These are phyloP conservation scores for Colletotrichum destructivum DNA, from an alignment of 2,329 filamentous ascomycete species.

Conservation along the genomic window DNA sequence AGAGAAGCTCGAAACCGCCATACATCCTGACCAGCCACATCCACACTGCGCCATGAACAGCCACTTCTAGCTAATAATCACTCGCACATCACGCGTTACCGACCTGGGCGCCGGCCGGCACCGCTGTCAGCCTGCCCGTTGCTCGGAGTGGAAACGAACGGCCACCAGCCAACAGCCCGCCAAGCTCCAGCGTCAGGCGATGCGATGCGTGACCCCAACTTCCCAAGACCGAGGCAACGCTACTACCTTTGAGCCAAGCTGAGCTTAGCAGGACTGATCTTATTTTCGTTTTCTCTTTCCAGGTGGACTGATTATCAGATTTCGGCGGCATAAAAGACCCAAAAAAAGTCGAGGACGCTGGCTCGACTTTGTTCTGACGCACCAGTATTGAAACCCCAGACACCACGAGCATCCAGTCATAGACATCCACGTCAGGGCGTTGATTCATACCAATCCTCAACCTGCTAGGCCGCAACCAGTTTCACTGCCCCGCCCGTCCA, in stretches of 20 bases:
- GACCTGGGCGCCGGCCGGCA: slow-evolving; percentile 17
- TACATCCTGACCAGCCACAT: background rate
- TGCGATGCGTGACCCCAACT: slow-evolving; percentile 24
- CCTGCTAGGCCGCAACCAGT: slow-evolving; percentile 11
- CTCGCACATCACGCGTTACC: background rate
- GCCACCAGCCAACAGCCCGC: slow-evolving; percentile 21
- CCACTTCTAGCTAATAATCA: background rate
- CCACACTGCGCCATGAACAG: background rate
- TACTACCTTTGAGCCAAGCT: slow-evolving; percentile 1
- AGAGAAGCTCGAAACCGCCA: background rate
- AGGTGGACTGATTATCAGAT: slow-evolving; percentile 35
- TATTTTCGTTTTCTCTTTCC: background rate
- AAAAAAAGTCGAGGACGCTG: background rate
- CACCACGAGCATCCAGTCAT: slow-evolving; percentile 15
- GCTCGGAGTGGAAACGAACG: slow-evolving; percentile 27
- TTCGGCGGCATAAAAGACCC: slow-evolving; percentile 2
- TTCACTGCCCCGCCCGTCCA: background rate
- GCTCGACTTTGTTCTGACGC: slow-evolving; percentile 1
- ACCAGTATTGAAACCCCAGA: slow-evolving; percentile 1
- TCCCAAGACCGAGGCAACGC: slow-evolving; percentile 24
- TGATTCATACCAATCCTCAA: slow-evolving; percentile 10
- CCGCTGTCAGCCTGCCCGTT: slow-evolving; percentile 27
- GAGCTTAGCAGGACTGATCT: slow-evolving; percentile 17
- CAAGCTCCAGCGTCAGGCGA: slow-evolving; percentile 37
- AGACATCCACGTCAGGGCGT: slow-evolving; percentile 17